phyloP scores from a whole-genome alignment of 106 monocot genomes.

The Gastrodia elata region DNA sequence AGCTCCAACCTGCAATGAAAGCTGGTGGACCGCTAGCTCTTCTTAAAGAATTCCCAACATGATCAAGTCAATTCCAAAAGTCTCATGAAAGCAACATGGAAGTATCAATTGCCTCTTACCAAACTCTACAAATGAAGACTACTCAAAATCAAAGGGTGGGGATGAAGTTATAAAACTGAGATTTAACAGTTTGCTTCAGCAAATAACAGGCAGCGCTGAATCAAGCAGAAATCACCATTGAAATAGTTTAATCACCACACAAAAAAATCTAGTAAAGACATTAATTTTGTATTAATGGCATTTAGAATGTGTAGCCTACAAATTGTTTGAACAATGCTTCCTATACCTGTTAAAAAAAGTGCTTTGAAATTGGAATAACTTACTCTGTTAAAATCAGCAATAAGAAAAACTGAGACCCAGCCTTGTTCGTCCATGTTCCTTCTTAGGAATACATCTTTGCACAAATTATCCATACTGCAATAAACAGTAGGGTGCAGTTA shows the following conservation, averaged over 20 bases:
- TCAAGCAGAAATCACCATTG: too few relatives aligned
- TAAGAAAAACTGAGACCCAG: conserved; percentile 70
- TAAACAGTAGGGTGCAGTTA: conserved; percentile 1
- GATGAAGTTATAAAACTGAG: too few relatives aligned
- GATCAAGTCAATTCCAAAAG: too few relatives aligned
- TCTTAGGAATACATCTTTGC: conserved; percentile 61
- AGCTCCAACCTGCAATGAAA: too few relatives aligned
- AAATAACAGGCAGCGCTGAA: too few relatives aligned
- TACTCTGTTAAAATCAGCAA: conserved; percentile 74
- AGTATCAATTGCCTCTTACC: too few relatives aligned
- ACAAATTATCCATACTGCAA: conserved; percentile 68
- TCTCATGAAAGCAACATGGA: too few relatives aligned
- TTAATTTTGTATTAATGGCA: background rate
- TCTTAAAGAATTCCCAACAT: too few relatives aligned
- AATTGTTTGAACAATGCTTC: background rate
- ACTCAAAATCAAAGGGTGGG: too few relatives aligned
- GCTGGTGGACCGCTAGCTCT: too few relatives aligned
- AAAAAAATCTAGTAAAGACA: background rate
- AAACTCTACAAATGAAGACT: too few relatives aligned
- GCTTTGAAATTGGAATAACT: conserved; percentile 11
- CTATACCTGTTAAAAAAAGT: background rate
- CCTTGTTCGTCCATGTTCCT: conserved; percentile 81
- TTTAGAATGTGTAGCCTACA: background rate
- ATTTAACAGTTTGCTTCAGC: too few relatives aligned
- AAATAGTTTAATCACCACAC: background rate